Percentiles rank a stretch among this genome's conserved stretches.
Conservation (phyloP, 345 rosid species). For the Nephelium lappaceum region DNA sequence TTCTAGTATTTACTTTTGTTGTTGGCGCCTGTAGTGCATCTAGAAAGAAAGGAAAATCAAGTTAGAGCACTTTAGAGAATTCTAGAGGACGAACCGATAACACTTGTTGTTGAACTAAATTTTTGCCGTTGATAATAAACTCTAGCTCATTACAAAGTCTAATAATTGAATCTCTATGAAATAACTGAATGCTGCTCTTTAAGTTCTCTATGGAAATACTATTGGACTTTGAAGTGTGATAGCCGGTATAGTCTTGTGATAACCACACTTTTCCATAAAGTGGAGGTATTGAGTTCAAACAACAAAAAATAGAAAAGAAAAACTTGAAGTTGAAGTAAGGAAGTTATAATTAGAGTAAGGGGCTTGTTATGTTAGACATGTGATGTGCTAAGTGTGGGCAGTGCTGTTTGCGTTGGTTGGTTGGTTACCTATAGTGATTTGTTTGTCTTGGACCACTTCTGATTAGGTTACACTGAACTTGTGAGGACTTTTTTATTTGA, state of each 20-base stretch:
- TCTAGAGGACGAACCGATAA: background rate
- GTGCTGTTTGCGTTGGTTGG: too few species aligned
- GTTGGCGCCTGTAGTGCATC: too few species aligned
- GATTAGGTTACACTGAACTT: background rate
- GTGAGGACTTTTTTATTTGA: background rate
- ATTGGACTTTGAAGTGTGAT: background rate
- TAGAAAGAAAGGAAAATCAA: background rate
- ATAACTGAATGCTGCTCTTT: background rate
- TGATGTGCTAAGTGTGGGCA: background rate
- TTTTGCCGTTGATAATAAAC: background rate
- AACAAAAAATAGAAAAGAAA: too few species aligned
- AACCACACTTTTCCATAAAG: too few species aligned
- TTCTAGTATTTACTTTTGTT: background rate
- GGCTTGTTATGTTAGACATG: background rate
- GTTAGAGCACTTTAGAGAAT: background rate
- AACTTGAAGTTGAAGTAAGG: background rate
- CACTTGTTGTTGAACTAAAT: too few species aligned
- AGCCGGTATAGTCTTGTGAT: too few species aligned
- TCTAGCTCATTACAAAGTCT: background rate
- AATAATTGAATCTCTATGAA: background rate
- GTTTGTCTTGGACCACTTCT: background rate
- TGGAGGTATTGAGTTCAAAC: too few species aligned
- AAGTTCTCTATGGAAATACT: background rate
- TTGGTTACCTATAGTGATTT: background rate
- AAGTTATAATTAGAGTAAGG: background rate